Percentiles rank a stretch among this genome's conserved stretches.
Evolutionary conservation across 2,329 filamentous ascomycete genomes (phyloP).

Genomic region (Rutstroemia sp.): DNA sequence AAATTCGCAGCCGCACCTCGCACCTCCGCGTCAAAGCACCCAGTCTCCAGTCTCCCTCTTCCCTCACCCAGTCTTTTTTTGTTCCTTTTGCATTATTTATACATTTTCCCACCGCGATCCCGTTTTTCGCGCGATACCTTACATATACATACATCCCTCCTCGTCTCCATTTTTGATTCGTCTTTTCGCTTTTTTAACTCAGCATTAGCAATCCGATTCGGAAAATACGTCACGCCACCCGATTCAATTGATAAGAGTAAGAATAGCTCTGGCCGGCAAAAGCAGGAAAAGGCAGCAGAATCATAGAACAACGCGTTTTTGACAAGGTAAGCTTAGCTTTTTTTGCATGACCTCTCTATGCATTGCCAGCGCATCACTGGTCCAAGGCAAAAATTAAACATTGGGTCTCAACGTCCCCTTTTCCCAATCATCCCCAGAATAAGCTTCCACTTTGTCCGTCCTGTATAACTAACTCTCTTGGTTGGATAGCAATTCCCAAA

Average conservation of each 20-base stretch:
- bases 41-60: neutral
- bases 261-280: slow-evolving; percentile 13
- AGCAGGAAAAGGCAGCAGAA: slow-evolving; percentile 18
- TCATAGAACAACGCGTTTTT: slow-evolving; percentile 7
- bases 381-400: slow-evolving; percentile 22
- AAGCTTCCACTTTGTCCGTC: slow-evolving; percentile 20
- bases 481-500: slow-evolving; percentile 24
- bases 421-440: slow-evolving; percentile 24
- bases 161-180: neutral
- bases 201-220: slow-evolving; percentile 2
- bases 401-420: slow-evolving; percentile 19
- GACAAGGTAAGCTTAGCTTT: slow-evolving; percentile 30
- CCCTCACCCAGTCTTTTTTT: neutral
- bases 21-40: neutral
- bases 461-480: slow-evolving; percentile 26
- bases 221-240: slow-evolving; percentile 18
- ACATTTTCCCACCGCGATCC: neutral
- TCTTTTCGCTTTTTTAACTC: neutral
- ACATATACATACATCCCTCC: no score
- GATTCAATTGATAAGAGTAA: slow-evolving; percentile 1
- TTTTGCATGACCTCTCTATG: slow-evolving; percentile 24
- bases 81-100: neutral
- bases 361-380: slow-evolving; percentile 31
- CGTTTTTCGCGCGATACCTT: neutral
- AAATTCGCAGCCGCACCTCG: neutral